phyloP scores from a whole-genome alignment of 2,329 filamentous ascomycete genomes.

The Dactylonectria macrodidyma region DNA sequence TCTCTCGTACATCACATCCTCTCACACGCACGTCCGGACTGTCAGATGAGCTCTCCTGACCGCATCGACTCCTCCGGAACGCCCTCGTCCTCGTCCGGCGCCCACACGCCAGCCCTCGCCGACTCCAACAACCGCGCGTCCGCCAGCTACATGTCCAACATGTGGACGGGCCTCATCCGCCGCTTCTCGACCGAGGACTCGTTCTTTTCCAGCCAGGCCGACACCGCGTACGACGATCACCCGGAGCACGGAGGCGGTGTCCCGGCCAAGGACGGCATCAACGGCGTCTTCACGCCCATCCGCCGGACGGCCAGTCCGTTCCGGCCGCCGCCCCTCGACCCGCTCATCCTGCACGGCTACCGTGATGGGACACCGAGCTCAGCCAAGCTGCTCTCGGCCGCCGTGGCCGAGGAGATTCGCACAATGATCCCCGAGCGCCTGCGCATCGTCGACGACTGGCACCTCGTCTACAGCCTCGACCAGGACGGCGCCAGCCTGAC shows the following conservation, averaged over 20 bases:
- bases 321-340: conserved; percentile 89
- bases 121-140: conserved; percentile 44
- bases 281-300: conserved; percentile 68
- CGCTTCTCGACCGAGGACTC: conserved; percentile 71
- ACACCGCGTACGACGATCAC: conserved; percentile 41
- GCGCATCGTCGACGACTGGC: conserved; percentile 90
- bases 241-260: conserved; percentile 22
- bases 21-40: neutral
- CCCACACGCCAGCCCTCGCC: conserved; percentile 38
- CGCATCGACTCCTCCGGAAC: conserved; percentile 41
- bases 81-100: conserved; percentile 43
- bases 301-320: conserved; percentile 81
- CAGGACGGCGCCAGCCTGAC: conserved; percentile 90
- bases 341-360: conserved; percentile 80
- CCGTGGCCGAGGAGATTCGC: conserved; percentile 92
- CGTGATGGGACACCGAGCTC: conserved; percentile 69
- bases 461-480: conserved; percentile 88
- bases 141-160: conserved; percentile 51
- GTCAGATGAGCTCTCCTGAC: conserved; percentile 42
- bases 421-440: conserved; percentile 89
- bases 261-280: conserved; percentile 62
- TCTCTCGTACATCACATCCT: neutral
- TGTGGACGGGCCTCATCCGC: conserved; percentile 76
- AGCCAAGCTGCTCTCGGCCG: conserved; percentile 77
- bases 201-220: conserved; percentile 49